Percentiles rank a stretch among this genome's conserved stretches.
Evolutionary conservation across 2,329 filamentous ascomycete species (phyloP).

Genomic region (Claviceps purpurea): DNA sequence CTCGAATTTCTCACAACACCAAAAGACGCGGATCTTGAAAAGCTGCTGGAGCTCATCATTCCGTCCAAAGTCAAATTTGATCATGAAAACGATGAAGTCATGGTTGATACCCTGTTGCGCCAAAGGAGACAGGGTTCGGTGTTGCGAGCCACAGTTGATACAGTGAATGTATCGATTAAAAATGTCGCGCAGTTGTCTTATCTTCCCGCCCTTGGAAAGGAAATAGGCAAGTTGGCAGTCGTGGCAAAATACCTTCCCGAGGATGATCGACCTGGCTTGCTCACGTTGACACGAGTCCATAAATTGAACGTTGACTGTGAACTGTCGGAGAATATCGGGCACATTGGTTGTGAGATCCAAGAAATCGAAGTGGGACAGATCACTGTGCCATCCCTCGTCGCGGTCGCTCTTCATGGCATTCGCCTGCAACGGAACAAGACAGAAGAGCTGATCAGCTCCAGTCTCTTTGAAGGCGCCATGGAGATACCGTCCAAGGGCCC

Average conservation of each 20-base stretch:
- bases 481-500: slow-evolving; percentile 16
- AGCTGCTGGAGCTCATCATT: slow-evolving; percentile 72
- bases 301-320: slow-evolving; percentile 48
- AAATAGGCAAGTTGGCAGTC: slow-evolving; percentile 68
- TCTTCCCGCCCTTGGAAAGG: slow-evolving; percentile 60
- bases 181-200: slow-evolving; percentile 52
- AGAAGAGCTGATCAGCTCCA: slow-evolving; percentile 58
- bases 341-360: slow-evolving; percentile 40
- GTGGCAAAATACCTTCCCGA: slow-evolving; percentile 93
- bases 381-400: slow-evolving; percentile 68
- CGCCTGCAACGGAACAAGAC: slow-evolving; percentile 48
- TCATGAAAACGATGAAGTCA: slow-evolving; percentile 79
- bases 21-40: slow-evolving; percentile 66
- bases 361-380: slow-evolving; percentile 68
- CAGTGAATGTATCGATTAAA: slow-evolving; percentile 47
- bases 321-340: slow-evolving; percentile 56
- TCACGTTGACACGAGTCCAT: slow-evolving; percentile 58
- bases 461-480: slow-evolving; percentile 14
- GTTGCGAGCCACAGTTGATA: slow-evolving; percentile 54
- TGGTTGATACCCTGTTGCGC: slow-evolving; percentile 79
- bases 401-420: slow-evolving; percentile 56
- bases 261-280: slow-evolving; percentile 79
- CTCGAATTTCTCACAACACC: slow-evolving; percentile 62
- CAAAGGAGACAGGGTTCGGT: slow-evolving; percentile 81
- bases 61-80: slow-evolving; percentile 83